phyloP scores from a whole-genome alignment of 1,284 basidiomycete species.

The Meira nashicola region DNA sequence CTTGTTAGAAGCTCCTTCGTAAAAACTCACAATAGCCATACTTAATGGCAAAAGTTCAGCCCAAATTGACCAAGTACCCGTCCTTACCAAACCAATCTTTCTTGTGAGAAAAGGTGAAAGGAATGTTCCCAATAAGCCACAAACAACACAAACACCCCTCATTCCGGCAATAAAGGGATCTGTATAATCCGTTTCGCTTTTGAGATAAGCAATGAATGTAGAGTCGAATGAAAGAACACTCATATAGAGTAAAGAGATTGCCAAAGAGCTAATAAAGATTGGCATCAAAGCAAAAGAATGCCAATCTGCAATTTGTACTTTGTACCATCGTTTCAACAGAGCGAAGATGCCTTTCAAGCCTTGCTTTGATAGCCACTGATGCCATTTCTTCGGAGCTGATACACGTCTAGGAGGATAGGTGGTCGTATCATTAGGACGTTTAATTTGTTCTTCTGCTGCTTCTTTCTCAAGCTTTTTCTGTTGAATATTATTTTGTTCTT shows the following conservation, averaged over 20 bases:
- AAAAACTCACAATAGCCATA: slow-evolving; percentile 27
- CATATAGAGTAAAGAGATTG: slow-evolving; percentile 60
- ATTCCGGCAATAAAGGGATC: slow-evolving; percentile 62
- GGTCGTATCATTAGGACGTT: not conserved
- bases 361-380: not conserved
- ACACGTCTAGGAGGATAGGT: not conserved
- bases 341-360: not conserved
- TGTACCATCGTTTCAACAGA: not conserved
- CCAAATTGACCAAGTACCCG: slow-evolving; percentile 53
- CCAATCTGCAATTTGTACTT: slow-evolving; percentile 54
- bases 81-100: slow-evolving; percentile 57
- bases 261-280: slow-evolving; percentile 57
- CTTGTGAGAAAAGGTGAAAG: slow-evolving; percentile 56
- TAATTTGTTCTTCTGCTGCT: not conserved
- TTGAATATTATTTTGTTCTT: slow-evolving; percentile 19
- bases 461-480: not conserved
- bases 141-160: slow-evolving; percentile 58
- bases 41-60: slow-evolving; percentile 29
- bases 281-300: slow-evolving; percentile 56
- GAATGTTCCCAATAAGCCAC: slow-evolving; percentile 58
- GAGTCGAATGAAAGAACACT: slow-evolving; percentile 55
- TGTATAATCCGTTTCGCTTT: slow-evolving; percentile 35
- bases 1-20: slow-evolving; percentile 21
- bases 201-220: slow-evolving; percentile 44
- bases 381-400: not conserved